Conservation (phyloP, 805 yeast genomes). For the Kuraishia hungarica region DNA sequence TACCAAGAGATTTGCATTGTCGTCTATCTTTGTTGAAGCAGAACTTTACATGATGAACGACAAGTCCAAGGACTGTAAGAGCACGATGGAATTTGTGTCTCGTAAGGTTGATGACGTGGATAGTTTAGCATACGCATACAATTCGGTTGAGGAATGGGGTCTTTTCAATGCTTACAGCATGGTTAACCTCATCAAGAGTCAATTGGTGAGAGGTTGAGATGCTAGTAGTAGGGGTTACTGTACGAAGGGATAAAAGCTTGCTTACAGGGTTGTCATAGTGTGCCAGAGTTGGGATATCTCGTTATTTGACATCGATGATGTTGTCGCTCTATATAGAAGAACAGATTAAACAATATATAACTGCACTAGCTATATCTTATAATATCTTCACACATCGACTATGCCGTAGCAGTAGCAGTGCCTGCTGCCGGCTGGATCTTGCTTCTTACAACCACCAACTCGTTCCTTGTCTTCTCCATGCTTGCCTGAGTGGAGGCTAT, state of each 20-base stretch:
- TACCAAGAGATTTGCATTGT: slow-evolving; percentile 67
- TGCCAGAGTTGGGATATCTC: not conserved
- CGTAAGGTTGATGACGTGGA: slow-evolving; percentile 46
- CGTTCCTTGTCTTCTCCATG: slow-evolving; percentile 52
- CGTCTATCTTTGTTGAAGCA: slow-evolving; percentile 61
- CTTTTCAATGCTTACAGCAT: slow-evolving; percentile 58
- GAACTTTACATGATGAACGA: slow-evolving; percentile 82
- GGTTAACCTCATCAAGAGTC: slow-evolving; percentile 63
- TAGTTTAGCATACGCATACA: slow-evolving; percentile 50
- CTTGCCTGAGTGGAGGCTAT: slow-evolving; percentile 46
- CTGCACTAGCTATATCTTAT: not conserved
- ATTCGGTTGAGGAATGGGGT: slow-evolving; percentile 67
- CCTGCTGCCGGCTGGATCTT: slow-evolving; percentile 10
- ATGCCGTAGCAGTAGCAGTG: not conserved
- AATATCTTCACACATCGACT: too few species aligned
- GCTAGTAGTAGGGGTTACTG: not conserved
- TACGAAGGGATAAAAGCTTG: not conserved
- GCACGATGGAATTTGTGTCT: slow-evolving; percentile 59
- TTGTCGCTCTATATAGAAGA: not conserved
- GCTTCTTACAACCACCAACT: slow-evolving; percentile 34
- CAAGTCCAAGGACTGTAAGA: slow-evolving; percentile 39
- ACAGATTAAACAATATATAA: not conserved
- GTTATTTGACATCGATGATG: not conserved
- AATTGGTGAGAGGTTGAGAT: slow-evolving; percentile 50
- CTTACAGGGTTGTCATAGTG: not conserved